These are phyloP conservation scores for Hanseniaspora thailandica DNA, from an alignment of 805 yeast species.

Conservation along the genomic window DNA sequence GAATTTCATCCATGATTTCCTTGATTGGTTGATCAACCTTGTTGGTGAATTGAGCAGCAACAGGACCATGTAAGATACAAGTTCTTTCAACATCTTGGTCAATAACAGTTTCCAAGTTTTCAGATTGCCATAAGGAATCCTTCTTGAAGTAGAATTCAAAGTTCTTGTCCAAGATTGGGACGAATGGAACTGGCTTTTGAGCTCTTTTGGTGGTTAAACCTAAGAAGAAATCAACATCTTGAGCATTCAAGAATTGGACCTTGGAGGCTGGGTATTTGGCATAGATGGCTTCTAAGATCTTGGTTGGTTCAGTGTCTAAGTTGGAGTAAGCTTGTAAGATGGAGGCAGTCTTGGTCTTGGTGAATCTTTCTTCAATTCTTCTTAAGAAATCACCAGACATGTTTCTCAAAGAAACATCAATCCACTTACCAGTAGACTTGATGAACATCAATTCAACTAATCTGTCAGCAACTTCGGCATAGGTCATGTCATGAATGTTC, in stretches of 20 bases:
- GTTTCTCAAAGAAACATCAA: slow-evolving; percentile 74
- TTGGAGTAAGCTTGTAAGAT: slow-evolving; percentile 62
- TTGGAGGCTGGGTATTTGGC: slow-evolving; percentile 60
- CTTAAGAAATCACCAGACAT: slow-evolving; percentile 76
- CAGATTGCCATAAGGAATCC: slow-evolving; percentile 98
- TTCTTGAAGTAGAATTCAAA: slow-evolving; percentile 95
- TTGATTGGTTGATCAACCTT: slow-evolving; percentile 85
- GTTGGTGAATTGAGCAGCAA: slow-evolving; percentile 85
- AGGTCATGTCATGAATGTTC: slow-evolving; percentile 92
- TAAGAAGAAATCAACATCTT: slow-evolving; percentile 88
- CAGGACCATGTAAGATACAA: slow-evolving; percentile 98
- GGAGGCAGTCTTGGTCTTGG: slow-evolving; percentile 46
- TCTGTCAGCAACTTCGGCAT: slow-evolving; percentile 78
- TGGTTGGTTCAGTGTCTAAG: slow-evolving; percentile 51
- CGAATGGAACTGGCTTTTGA: slow-evolving; percentile 97
- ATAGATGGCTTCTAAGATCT: slow-evolving; percentile 48
- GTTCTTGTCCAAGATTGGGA: slow-evolving; percentile 87
- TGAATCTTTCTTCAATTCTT: slow-evolving; percentile 94
- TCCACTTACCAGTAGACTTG: slow-evolving; percentile 69
- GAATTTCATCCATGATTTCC: slow-evolving; percentile 76
- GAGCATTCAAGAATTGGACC: slow-evolving; percentile 79
- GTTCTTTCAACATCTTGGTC: slow-evolving; percentile 95
- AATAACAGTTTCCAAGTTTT: slow-evolving; percentile 89
- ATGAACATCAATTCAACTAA: slow-evolving; percentile 81
- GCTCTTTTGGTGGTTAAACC: slow-evolving; percentile 66